Conservation (phyloP, 2,329 filamentous ascomycete genomes). For the Diaporthe ilicicola region DNA sequence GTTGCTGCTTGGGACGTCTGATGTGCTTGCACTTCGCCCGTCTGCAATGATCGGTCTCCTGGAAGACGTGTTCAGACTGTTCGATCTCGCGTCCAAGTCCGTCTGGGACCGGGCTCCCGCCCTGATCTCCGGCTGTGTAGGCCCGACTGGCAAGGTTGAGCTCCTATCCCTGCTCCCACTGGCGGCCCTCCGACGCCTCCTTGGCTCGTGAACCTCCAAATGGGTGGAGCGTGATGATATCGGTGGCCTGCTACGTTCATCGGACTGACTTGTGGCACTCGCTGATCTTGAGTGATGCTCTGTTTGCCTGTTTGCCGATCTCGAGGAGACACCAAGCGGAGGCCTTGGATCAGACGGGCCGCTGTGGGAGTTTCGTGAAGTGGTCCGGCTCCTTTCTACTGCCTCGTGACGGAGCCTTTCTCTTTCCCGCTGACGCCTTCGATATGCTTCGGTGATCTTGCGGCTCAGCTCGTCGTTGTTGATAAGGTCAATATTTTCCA, state of each 20-base stretch:
- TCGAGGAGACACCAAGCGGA: conserved; percentile 39
- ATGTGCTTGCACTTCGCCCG: conserved; percentile 46
- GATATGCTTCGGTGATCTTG: conserved; percentile 88
- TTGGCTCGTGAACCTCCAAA: conserved; percentile 57
- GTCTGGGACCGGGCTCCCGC: conserved; percentile 70
- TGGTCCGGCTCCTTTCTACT: conserved; percentile 53
- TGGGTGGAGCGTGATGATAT: conserved; percentile 54
- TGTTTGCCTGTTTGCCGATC: conserved; percentile 45
- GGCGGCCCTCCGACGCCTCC: conserved; percentile 58
- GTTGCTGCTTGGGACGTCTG: conserved; percentile 30
- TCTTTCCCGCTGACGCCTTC: conserved; percentile 74
- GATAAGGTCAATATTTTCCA: conserved; percentile 83
- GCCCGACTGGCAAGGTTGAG: conserved; percentile 57
- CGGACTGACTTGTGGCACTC: conserved; percentile 53
- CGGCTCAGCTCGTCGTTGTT: conserved; percentile 92
- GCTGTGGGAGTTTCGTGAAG: conserved; percentile 47
- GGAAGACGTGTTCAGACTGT: conserved; percentile 47
- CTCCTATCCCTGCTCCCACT: conserved; percentile 60
- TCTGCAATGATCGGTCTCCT: conserved; percentile 53
- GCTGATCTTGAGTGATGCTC: conserved; percentile 54
- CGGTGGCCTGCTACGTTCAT: conserved; percentile 62
- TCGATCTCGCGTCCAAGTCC: conserved; percentile 62
- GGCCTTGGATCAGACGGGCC: conserved; percentile 40
- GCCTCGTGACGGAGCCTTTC: conserved; percentile 63
- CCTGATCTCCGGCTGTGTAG: conserved; percentile 52